Evolutionary conservation across 768 basidiomycete genomes (phyloP), one percentile per base, ranked within the genome.

Genomic region (Lentinula raphanica): DNA sequence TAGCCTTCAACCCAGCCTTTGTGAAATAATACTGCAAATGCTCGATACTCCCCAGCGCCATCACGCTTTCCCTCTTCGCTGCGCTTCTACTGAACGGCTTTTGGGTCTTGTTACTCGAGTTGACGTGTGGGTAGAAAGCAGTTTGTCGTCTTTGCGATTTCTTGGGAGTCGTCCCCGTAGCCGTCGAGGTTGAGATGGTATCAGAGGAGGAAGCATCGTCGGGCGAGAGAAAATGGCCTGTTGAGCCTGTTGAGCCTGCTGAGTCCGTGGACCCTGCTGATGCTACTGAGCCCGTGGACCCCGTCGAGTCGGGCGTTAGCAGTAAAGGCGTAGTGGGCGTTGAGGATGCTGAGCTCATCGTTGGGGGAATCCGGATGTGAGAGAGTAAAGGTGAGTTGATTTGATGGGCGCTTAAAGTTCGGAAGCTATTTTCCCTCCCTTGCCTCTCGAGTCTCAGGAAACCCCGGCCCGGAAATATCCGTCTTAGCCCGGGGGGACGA

Each of bases 1-100:
- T 84, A 32, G 87, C 78, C 25, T 79, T 80, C 56, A 94, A 80
- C 1, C 92, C 92, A 0, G 90, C 85, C 79, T 94, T 94, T 7
- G 90, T 92, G 66, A 95, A 98, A 68, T 94, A 95, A 66, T 94
- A 88, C 72, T 98, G 95, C 40, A 98, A 81, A 69, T 97, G 92
- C 68, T 96, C 90, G 64, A 98, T 98, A 68, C 92, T 94, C n/a
- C 94, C 94, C 17, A 98, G 74, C 0, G 92, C 85, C 85, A 95
- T 89, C 19, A 98, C 94, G 64, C 90, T 93, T 70, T 93, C 91
- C 42, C 95, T 84, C 73, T 94, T 96, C 3, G 92, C 92, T 0
- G 95, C 95, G 60, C 90, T 92, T 61, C 89, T 78, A 64, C 89
- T 90, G 79, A 94, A 95, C 1, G 92, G 90, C 63, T 93, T 94